Base-by-base conservation (phyloP, 2,329 filamentous ascomycete genomes). In the Fusarium xyrophilum region DNA sequence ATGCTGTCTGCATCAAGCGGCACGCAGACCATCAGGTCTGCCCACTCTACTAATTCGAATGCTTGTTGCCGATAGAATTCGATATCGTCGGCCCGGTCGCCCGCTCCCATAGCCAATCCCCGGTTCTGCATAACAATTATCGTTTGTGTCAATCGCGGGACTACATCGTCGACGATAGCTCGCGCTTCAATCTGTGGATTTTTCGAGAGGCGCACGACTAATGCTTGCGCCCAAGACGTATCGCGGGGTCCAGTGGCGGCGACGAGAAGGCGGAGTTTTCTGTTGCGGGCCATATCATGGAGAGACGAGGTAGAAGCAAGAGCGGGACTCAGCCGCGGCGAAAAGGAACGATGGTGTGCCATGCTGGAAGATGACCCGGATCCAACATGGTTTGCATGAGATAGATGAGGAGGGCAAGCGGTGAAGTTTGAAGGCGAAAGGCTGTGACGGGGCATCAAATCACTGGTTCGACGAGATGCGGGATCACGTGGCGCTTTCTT, bases 1-100 rank as follows among this genome's bases (percentile, higher is more conserved):
- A 97, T 84, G 57, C 90, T 90, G 75, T 96, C 91, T 11, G 93
- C 92, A 77, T 96, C 91, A 50, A 97, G 90, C 6, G 94, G 93
- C 10, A 91, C 91, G 58, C 97, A 86, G 33, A 97, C 89, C 61
- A 97, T 84, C 69, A 97, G 81, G 78, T 97, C 92, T 9, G 94
- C 93, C 94, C 94, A 97, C 65, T 92, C 87, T 69, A 93, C 92
- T 63, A 96, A 80, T 68, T 93, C 90, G 70, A 83, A 87, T 6
- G 83, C 88, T 66, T 83, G 85, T 54, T 80, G 79, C 28, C 75
- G 74, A 60, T 83, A 85, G 50, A 82, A 82, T 67, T 88, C 86
- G 70, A 86, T 79, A 28, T 85, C 84, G 55, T 83, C 82, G 11
- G 79, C 79, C 27, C 74, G 72, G 47, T 78, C 68, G 50, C 74